Percentiles rank a stretch among this genome's conserved stretches.
Evolutionary conservation across 2,329 filamentous ascomycete species (phyloP).

Genomic region (Monosporascus sp.): DNA sequence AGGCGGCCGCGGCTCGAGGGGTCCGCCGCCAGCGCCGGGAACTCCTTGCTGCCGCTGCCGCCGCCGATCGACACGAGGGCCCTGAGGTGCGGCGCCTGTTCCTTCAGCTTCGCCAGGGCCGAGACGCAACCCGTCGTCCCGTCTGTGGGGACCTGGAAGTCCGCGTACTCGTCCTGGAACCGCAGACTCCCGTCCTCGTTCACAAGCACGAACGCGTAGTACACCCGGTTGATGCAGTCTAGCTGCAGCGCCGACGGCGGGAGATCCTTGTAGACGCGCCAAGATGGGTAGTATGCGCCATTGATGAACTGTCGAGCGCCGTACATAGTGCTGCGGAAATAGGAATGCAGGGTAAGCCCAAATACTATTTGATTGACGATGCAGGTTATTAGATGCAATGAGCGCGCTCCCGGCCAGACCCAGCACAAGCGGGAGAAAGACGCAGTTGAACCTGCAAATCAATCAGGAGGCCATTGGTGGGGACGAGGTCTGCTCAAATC

Average conservation of each 20-base stretch:
- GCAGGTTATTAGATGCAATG: too few relatives aligned
- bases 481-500: too few relatives aligned
- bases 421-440: too few relatives aligned
- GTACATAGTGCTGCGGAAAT: conserved; percentile 2
- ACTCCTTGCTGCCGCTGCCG: conserved; percentile 56
- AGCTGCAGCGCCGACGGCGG: conserved; percentile 49
- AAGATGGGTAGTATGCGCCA: conserved; percentile 56
- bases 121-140: conserved; percentile 55
- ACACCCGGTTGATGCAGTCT: conserved; percentile 52
- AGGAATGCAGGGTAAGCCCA: too few relatives aligned
- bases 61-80: conserved; percentile 63
- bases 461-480: too few relatives aligned
- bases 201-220: conserved; percentile 52
- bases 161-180: conserved; percentile 61
- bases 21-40: conserved; percentile 50
- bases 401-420: too few relatives aligned
- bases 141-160: conserved; percentile 54
- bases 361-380: too few relatives aligned
- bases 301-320: conserved; percentile 33
- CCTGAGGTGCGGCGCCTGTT: conserved; percentile 48
- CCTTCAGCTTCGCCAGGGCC: conserved; percentile 54
- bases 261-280: conserved; percentile 50
- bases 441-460: too few relatives aligned
- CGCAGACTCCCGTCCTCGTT: conserved; percentile 31
- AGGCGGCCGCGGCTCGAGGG: conserved; percentile 45